Conservation (phyloP, 1,139 yeast species). For the Magnusiomyces clavatus region DNA sequence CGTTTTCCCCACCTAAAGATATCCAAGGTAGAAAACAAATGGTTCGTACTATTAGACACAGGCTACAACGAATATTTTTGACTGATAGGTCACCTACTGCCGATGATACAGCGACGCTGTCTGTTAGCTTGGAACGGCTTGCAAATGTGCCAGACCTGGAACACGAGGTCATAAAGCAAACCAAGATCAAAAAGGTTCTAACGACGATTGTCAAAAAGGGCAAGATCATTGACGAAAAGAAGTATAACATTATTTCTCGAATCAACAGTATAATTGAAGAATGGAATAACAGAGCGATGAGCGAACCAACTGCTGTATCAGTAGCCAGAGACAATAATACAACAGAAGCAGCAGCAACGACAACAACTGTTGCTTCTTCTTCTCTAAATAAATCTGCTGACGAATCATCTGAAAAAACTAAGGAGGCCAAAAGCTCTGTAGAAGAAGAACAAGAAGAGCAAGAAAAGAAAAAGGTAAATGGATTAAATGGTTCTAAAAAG, state of each 20-base stretch:
- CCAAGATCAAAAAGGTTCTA: constrained; percentile 33
- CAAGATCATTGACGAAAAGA: constrained; percentile 24
- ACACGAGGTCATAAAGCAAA: constrained; percentile 28
- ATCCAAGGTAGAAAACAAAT: constrained; percentile 21
- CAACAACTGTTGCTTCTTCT: too few relatives aligned
- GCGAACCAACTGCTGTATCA: too few relatives aligned
- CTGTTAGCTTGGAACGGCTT: constrained; percentile 23
- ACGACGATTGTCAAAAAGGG: constrained; percentile 23
- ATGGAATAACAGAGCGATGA: constrained; percentile 23
- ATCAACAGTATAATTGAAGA: constrained; percentile 22
- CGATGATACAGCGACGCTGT: constrained; percentile 21
- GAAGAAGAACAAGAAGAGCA: too few relatives aligned
- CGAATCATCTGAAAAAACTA: too few relatives aligned
- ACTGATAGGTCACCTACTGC: constrained; percentile 21
- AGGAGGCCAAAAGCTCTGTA: too few relatives aligned
- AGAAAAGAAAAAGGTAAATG: too few relatives aligned
- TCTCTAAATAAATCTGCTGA: too few relatives aligned
- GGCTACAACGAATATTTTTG: constrained; percentile 30
- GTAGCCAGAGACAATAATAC: too few relatives aligned
- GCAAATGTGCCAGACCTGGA: constrained; percentile 31
- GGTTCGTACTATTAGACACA: constrained; percentile 25
- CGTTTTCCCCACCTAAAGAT: constrained; percentile 17
- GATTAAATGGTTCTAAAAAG: too few relatives aligned
- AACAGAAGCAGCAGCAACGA: too few relatives aligned
- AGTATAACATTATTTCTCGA: constrained; percentile 23